Percentiles rank a stretch among this genome's conserved stretches.
These are phyloP conservation scores for Pisolithus marmoratus DNA, from an alignment of 768 basidiomycete genomes.

Conservation along the genomic window DNA sequence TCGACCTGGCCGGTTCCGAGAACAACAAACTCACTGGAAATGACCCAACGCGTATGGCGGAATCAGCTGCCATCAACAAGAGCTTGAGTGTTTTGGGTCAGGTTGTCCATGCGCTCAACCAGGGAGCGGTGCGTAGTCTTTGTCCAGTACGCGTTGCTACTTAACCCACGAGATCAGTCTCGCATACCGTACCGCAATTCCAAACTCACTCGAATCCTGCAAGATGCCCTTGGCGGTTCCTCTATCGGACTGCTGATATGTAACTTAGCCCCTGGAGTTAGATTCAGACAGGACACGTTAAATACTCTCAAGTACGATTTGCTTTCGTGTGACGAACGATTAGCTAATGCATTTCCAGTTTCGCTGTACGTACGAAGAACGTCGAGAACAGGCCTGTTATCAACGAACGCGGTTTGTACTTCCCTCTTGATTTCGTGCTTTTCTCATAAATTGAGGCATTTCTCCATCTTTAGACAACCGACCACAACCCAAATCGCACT, in stretches of 20 bases:
- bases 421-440: background rate
- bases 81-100: conserved; percentile 82
- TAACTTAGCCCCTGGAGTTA: conserved; percentile 78
- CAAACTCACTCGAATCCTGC: conserved; percentile 81
- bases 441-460: background rate
- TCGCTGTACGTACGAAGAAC: conserved; percentile 80
- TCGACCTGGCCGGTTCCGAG: conserved; percentile 88
- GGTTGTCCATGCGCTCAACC: conserved; percentile 81
- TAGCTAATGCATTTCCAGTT: conserved; percentile 35
- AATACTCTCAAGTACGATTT: conserved; percentile 78
- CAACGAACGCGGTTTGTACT: conserved; percentile 62
- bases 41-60: conserved; percentile 80
- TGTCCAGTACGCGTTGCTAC: background rate
- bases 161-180: conserved; percentile 34
- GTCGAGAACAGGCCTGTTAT: conserved; percentile 78
- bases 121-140: conserved; percentile 46
- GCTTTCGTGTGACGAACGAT: background rate
- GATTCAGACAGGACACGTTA: conserved; percentile 80
- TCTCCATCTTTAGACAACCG: conserved; percentile 44
- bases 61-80: conserved; percentile 87
- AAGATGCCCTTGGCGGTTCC: conserved; percentile 84
- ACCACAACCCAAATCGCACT: conserved; percentile 53
- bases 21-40: conserved; percentile 92
- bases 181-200: conserved; percentile 89
- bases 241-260: conserved; percentile 80